phyloP scores from a whole-genome alignment of 345 rosid genomes.

The Hibiscus tridactylites region DNA sequence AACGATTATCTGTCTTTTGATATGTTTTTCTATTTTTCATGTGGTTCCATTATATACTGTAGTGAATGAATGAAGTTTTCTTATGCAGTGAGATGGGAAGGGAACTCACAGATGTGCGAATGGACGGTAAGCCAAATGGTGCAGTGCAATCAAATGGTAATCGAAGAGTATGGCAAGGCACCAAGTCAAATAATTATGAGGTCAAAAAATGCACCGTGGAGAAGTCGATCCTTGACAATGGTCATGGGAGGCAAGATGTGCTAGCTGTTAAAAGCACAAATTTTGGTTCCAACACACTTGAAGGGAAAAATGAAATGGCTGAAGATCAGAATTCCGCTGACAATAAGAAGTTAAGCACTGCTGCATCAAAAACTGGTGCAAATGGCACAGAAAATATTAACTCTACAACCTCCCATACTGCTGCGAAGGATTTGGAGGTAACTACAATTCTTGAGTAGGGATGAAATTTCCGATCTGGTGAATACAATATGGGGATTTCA shows the following conservation, averaged over 20 bases:
- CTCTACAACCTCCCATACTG: slow-evolving; percentile 32
- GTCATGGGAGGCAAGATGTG: slow-evolving; percentile 29
- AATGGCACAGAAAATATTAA: slow-evolving; percentile 24
- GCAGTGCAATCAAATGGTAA: slow-evolving; percentile 31
- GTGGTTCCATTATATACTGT: neutral
- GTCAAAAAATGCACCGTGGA: slow-evolving; percentile 46
- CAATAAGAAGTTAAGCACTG: slow-evolving; percentile 26
- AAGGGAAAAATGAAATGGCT: slow-evolving; percentile 24
- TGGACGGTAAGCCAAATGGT: slow-evolving; percentile 56
- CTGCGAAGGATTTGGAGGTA: slow-evolving; percentile 56
- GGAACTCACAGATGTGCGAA: slow-evolving; percentile 47
- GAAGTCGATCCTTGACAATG: slow-evolving; percentile 28
- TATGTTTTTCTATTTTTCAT: neutral
- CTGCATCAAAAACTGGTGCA: slow-evolving; percentile 23
- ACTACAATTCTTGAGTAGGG: slow-evolving; percentile 3
- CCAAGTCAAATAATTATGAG: slow-evolving; percentile 40
- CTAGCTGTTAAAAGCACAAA: slow-evolving; percentile 36
- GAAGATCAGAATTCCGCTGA: slow-evolving; percentile 27
- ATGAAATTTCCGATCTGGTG: neutral
- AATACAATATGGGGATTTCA: neutral
- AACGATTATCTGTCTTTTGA: neutral
- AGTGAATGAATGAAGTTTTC: neutral
- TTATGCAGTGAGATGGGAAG: slow-evolving; percentile 73
- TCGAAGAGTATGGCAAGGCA: slow-evolving; percentile 36
- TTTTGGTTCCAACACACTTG: slow-evolving; percentile 17